Conservation (phyloP, 352 stramenopile genomes). For the Blastocystis sp. region DNA sequence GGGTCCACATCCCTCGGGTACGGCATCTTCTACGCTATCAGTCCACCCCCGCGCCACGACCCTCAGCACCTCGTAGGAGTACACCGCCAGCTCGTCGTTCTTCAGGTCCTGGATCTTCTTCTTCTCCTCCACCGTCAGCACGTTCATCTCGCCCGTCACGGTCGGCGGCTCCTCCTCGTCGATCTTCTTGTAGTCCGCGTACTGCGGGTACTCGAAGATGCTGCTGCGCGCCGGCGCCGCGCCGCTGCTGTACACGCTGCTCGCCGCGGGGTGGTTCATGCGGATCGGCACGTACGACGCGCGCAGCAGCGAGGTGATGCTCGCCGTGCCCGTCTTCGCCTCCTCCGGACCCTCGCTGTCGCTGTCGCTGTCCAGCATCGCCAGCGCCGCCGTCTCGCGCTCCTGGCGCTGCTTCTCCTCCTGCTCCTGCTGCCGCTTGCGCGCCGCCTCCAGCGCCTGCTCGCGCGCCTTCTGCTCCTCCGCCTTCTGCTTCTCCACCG, state of each 20-base stretch:
- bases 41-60: neutral
- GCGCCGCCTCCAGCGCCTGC: neutral
- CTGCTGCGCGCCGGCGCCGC: neutral
- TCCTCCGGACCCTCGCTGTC: neutral
- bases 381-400: neutral
- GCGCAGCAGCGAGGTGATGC: constrained; percentile 8
- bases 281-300: constrained; percentile 7
- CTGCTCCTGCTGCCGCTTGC: neutral
- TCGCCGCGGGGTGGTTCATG: neutral
- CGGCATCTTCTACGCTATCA: constrained; percentile 10
- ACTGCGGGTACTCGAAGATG: constrained; percentile 62
- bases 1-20: constrained; percentile 69
- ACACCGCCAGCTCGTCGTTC: constrained; percentile 21
- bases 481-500: neutral
- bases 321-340: neutral
- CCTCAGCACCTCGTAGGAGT: constrained; percentile 26
- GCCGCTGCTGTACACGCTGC: neutral
- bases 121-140: neutral
- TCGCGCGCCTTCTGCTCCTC: neutral
- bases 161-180: neutral
- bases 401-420: constrained; percentile 9
- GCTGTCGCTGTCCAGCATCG: neutral
- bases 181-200: constrained; percentile 50
- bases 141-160: neutral
- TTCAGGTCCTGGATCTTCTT: neutral